Conservation (phyloP, 805 yeast species). For the Wickerhamiella dianesei region DNA sequence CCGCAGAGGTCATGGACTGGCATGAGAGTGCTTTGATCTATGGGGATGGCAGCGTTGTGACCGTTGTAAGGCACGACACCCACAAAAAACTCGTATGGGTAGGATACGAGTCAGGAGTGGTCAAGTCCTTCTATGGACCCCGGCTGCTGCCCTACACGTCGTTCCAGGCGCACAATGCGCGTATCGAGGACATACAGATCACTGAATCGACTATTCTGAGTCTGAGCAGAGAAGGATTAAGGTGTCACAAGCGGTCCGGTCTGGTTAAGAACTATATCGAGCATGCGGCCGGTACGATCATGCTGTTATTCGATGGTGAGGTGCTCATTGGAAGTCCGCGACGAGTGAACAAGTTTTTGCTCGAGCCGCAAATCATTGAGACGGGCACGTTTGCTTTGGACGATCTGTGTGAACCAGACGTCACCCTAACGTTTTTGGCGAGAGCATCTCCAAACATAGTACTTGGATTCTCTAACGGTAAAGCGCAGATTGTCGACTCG, state of each 20-base stretch:
- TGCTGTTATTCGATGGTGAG: slow-evolving; percentile 24
- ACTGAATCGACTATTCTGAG: slow-evolving; percentile 48
- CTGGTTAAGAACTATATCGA: slow-evolving; percentile 27
- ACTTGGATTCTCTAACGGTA: slow-evolving; percentile 25
- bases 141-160: slow-evolving; percentile 44
- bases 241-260: slow-evolving; percentile 47
- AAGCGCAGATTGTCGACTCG: slow-evolving; percentile 27
- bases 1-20: slow-evolving; percentile 18
- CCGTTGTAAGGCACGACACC: slow-evolving; percentile 26
- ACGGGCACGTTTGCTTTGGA: slow-evolving; percentile 22
- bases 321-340: slow-evolving; percentile 24
- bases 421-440: slow-evolving; percentile 21
- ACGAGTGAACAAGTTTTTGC: slow-evolving; percentile 22
- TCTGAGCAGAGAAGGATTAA: slow-evolving; percentile 37
- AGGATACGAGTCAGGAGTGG: slow-evolving; percentile 43
- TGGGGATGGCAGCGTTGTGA: slow-evolving; percentile 23
- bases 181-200: slow-evolving; percentile 40
- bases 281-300: slow-evolving; percentile 19
- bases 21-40: slow-evolving; percentile 16
- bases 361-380: slow-evolving; percentile 27
- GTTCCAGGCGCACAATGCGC: slow-evolving; percentile 37
- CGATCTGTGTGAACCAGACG: slow-evolving; percentile 10
- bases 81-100: slow-evolving; percentile 61
- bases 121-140: slow-evolving; percentile 33
- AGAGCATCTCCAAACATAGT: slow-evolving; percentile 23